phyloP scores from a whole-genome alignment of 1,284 basidiomycete genomes.

The Naganishia albida region DNA sequence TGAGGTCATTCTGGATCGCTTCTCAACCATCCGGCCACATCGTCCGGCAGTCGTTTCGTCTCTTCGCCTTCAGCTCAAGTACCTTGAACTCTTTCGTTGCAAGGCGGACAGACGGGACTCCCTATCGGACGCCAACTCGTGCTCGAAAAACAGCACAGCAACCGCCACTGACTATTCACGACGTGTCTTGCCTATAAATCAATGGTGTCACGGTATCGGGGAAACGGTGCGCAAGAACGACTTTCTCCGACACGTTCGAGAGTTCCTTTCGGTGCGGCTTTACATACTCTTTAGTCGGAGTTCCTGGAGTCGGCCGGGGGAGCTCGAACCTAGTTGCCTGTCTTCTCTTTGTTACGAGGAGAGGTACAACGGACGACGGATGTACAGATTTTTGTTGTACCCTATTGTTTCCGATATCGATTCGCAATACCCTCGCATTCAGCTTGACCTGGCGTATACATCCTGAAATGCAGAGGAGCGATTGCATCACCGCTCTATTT shows the following conservation, averaged over 20 bases:
- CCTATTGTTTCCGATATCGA: neutral
- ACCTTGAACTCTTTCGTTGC: slow-evolving; percentile 16
- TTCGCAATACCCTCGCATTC: neutral
- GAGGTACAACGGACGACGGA: slow-evolving; percentile 28
- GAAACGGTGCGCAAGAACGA: slow-evolving; percentile 34
- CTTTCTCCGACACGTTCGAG: slow-evolving; percentile 25
- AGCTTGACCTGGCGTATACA: no score
- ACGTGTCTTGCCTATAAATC: slow-evolving; percentile 30
- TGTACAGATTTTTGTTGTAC: slow-evolving; percentile 20
- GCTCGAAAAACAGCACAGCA: neutral
- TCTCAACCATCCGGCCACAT: neutral
- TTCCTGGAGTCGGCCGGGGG: slow-evolving; percentile 30
- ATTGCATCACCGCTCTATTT: no score
- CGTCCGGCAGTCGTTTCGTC: neutral
- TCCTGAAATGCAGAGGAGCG: no score
- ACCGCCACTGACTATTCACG: slow-evolving; percentile 34
- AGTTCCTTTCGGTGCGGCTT: slow-evolving; percentile 21
- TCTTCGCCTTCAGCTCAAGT: slow-evolving; percentile 5
- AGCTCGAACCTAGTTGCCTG: slow-evolving; percentile 28
- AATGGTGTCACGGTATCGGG: slow-evolving; percentile 34
- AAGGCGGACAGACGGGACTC: slow-evolving; percentile 16
- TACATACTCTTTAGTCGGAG: slow-evolving; percentile 31
- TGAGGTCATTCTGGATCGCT: neutral
- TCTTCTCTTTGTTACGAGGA: slow-evolving; percentile 15
- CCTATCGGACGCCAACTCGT: neutral